Base-by-base conservation (phyloP, 345 rosid genomes). In the Microcos paniculata region DNA sequence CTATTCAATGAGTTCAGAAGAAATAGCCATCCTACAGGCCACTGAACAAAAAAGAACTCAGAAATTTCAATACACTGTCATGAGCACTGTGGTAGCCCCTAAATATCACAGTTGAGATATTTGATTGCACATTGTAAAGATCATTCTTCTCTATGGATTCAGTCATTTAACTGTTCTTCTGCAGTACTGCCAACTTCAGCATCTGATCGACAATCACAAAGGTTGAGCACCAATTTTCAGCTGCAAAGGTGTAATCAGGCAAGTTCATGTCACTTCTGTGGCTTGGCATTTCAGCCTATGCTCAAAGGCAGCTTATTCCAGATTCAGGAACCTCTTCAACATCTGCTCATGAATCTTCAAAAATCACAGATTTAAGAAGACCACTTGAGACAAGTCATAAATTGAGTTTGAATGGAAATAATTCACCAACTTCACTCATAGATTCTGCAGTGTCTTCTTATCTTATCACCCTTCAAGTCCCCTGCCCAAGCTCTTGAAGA, bases 401-500 rank as follows among this genome's bases (percentile, higher is more conserved):
- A 35, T 35, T 35, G 40, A 35, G 6, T 3, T 35, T 35, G 1
- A 35, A 2, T 35, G 40, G 40, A 7, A 35, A 35, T 35, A 35
- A 35, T 21, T n/a, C 12, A 21, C 58, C 58, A 53, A n/a, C 15
- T 35, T 28, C 12, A 28, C 62, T 30, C 40, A 40, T 59, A 30
- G 42, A 59, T 65, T 65, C 51, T 19, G 70, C 51, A 65, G 13
- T 40, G 4, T 38, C 28, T 38, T n/a, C n/a, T n/a, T n/a, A n/a
- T n/a, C 26, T 64, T 18, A n/a, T 40, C 15, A 40, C 26, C 18
- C 23, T 66, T 76, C 72, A 78, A 74, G 33, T 21, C 77, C 42
- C 76, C 38, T 61, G 35, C 35, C 70, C 74, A 69, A 62, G 58
- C 71, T 75, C 82, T 51, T 77, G 38, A 68, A 77, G 46, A 58